Evolutionary conservation across 352 stramenopile species (phyloP).

Genomic region (Pythium brassicae): DNA sequence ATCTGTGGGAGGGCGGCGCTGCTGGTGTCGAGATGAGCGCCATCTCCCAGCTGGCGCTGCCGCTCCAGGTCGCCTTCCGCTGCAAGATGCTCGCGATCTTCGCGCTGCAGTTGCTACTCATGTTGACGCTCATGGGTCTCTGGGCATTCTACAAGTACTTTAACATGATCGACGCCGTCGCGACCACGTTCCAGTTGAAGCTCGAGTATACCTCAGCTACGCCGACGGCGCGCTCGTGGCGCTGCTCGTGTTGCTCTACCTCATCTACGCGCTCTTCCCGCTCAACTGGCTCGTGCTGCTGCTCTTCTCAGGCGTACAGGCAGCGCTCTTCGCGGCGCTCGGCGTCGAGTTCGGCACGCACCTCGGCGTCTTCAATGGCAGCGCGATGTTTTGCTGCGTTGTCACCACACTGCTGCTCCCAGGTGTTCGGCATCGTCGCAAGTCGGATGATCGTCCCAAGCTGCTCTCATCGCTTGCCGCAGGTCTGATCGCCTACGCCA

Average conservation of each 20-base stretch:
- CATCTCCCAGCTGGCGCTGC: neutral
- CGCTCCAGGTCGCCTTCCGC: slow-evolving; percentile 1
- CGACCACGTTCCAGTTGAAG: neutral
- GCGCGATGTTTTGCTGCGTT: slow-evolving; percentile 38
- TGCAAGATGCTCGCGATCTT: slow-evolving; percentile 8
- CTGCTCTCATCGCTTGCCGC: slow-evolving; percentile 28
- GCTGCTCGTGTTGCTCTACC: slow-evolving; percentile 4
- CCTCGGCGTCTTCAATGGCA: slow-evolving; percentile 36
- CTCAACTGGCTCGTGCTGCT: slow-evolving; percentile 17
- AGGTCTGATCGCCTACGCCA: slow-evolving; percentile 22
- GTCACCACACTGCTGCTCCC: slow-evolving; percentile 35
- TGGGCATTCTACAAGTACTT: slow-evolving; percentile 1
- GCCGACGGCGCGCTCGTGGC: neutral
- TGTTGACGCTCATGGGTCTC: neutral
- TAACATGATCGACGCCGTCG: neutral
- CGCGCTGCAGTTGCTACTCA: slow-evolving; percentile 5
- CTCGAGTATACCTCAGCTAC: neutral
- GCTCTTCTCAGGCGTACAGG: slow-evolving; percentile 33
- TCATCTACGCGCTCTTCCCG: slow-evolving; percentile 2
- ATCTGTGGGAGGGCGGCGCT: neutral
- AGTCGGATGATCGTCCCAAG: too few relatives aligned
- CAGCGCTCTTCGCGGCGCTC: slow-evolving; percentile 35
- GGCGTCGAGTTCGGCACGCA: slow-evolving; percentile 29
- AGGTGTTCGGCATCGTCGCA: too few relatives aligned
- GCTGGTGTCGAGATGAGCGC: neutral